A percentile compares a stretch with the other conserved stretches of the same genome.
These are phyloP conservation scores for Chaetomium olivaceum DNA, from an alignment of 2,329 filamentous ascomycete genomes.

Conservation along the genomic window DNA sequence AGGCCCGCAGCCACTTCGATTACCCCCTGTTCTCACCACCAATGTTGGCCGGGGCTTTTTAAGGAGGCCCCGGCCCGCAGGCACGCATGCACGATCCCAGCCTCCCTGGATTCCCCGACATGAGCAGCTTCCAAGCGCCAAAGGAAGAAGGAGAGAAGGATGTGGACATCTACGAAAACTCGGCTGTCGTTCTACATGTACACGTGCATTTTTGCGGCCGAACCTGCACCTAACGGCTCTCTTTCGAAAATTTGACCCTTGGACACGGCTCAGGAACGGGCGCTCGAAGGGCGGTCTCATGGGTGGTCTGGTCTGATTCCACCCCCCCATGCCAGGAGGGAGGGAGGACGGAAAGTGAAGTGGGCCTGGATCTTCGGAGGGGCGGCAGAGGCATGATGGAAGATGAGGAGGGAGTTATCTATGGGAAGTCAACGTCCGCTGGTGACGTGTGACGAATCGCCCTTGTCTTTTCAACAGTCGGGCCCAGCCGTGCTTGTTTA, in stretches of 20 bases:
- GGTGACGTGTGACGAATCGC: not conserved
- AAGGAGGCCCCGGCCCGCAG: slow-evolving; percentile 10
- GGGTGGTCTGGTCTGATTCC: slow-evolving; percentile 26
- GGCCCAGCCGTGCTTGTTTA: slow-evolving; percentile 8
- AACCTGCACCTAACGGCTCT: not conserved
- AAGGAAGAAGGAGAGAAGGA: not conserved
- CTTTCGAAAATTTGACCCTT: slow-evolving; percentile 1
- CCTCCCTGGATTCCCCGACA: not conserved
- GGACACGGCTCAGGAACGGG: not conserved
- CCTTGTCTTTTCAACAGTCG: not conserved
- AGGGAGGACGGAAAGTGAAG: slow-evolving; percentile 25
- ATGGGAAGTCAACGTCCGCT: slow-evolving; percentile 1
- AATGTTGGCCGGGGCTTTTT: slow-evolving; percentile 1
- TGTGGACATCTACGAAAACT: not conserved
- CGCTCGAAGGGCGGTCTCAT: not conserved
- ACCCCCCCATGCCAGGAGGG: slow-evolving; percentile 11
- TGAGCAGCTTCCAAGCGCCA: not conserved
- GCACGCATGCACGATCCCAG: slow-evolving; percentile 14
- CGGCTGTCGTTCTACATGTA: no score
- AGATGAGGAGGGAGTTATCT: slow-evolving; percentile 11
- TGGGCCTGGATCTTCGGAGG: slow-evolving; percentile 28
- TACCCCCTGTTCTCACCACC: not conserved
- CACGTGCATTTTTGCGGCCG: not conserved
- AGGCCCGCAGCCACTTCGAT: slow-evolving; percentile 4
- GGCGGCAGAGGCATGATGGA: slow-evolving; percentile 28